phyloP scores from a whole-genome alignment of 768 basidiomycete species.

The Amyloporia xantha region DNA sequence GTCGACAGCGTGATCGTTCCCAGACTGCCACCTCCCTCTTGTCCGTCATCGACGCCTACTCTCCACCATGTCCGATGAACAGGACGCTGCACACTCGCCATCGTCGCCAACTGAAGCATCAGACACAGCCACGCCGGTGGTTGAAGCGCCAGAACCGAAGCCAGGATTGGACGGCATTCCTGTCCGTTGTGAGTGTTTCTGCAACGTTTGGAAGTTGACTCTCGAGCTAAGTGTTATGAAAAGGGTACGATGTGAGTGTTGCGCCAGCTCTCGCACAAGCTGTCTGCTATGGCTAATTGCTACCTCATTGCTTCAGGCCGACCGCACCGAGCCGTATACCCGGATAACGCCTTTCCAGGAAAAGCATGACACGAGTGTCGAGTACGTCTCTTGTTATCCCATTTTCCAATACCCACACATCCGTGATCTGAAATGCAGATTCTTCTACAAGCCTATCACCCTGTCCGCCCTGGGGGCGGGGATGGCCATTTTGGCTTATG shows the following conservation, averaged over 20 bases:
- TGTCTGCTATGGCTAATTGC: background rate
- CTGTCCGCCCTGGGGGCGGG: slow-evolving; percentile 65
- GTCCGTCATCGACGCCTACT: background rate
- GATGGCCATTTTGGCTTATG: slow-evolving; percentile 65
- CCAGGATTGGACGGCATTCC: slow-evolving; percentile 71
- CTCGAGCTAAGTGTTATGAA: background rate
- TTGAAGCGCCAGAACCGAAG: slow-evolving; percentile 49
- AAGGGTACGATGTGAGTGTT: slow-evolving; percentile 72
- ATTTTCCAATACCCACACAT: background rate
- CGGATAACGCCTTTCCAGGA: slow-evolving; percentile 81
- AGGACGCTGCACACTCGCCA: slow-evolving; percentile 1
- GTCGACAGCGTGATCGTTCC: background rate
- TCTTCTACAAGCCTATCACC: slow-evolving; percentile 83
- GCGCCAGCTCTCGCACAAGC: background rate
- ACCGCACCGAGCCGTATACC: slow-evolving; percentile 79
- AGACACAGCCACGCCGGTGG: slow-evolving; percentile 39
- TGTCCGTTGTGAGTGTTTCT: slow-evolving; percentile 64
- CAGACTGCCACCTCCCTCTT: background rate
- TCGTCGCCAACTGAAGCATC: slow-evolving; percentile 54
- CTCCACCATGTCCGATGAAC: slow-evolving; percentile 7
- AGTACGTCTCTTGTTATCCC: slow-evolving; percentile 42
- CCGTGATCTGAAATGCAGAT: slow-evolving; percentile 35
- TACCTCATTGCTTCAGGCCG: slow-evolving; percentile 43
- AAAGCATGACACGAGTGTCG: slow-evolving; percentile 74
- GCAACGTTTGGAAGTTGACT: background rate